phyloP scores from a whole-genome alignment of 306 rosid species.

The Mimosa pudica region DNA sequence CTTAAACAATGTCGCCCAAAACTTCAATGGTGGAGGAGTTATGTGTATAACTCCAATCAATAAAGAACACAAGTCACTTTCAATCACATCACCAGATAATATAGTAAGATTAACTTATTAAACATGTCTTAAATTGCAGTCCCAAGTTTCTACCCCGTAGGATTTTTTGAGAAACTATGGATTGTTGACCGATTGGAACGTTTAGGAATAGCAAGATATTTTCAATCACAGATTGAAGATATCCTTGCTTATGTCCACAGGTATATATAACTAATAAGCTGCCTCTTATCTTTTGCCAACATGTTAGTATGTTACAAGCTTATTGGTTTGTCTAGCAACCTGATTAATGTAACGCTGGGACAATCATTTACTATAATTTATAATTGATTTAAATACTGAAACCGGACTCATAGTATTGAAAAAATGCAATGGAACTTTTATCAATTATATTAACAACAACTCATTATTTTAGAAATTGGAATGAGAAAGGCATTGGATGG shows the following conservation, averaged over 20 bases:
- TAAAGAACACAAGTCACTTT: too few relatives aligned
- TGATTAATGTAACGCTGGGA: neutral
- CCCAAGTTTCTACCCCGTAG: neutral
- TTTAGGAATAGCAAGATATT: neutral
- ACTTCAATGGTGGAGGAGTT: neutral
- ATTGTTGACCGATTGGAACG: constrained; percentile 3
- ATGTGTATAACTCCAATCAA: too few relatives aligned
- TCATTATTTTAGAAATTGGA: neutral
- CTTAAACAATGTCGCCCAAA: neutral
- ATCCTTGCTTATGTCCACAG: neutral
- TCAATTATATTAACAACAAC: neutral
- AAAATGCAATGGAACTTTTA: neutral
- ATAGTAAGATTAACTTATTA: too few relatives aligned
- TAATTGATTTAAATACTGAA: neutral
- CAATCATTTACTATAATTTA: too few relatives aligned
- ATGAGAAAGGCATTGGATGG: neutral
- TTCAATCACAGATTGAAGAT: neutral
- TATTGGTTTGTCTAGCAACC: too few relatives aligned
- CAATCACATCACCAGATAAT: too few relatives aligned
- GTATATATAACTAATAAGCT: neutral
- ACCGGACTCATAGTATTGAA: neutral
- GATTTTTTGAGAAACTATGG: neutral
- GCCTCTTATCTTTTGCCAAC: neutral
- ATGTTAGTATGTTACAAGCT: too few relatives aligned
- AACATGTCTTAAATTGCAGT: neutral